Percentiles rank a stretch among this genome's conserved stretches.
phyloP scores from a whole-genome alignment of 768 basidiomycete species.

The Phaeotremella skinneri region DNA sequence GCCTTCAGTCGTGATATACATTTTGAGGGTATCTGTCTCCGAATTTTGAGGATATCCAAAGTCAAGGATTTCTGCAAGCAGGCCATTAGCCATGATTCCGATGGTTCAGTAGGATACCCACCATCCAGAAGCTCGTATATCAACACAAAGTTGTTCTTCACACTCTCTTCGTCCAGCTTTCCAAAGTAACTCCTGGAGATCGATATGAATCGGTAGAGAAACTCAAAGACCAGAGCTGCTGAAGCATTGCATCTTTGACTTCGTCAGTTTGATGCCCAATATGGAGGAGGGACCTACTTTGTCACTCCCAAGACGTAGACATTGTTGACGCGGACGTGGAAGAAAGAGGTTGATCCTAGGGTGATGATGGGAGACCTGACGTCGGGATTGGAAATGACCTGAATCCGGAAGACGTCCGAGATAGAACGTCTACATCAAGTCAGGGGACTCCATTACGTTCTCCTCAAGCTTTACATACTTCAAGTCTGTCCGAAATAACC shows the following conservation, averaged over 20 bases:
- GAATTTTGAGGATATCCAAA: slow-evolving; percentile 99
- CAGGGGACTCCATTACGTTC: slow-evolving; percentile 3
- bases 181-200: slow-evolving; percentile 96
- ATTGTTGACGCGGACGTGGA: slow-evolving; percentile 93
- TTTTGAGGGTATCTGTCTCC: slow-evolving; percentile 94
- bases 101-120: slow-evolving; percentile 53
- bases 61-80: slow-evolving; percentile 87
- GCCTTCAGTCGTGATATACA: slow-evolving; percentile 97
- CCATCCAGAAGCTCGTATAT: slow-evolving; percentile 98
- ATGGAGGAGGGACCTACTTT: slow-evolving; percentile 62
- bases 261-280: slow-evolving; percentile 1
- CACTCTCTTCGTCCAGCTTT: slow-evolving; percentile 93
- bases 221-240: slow-evolving; percentile 96
- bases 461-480: slow-evolving; percentile 61
- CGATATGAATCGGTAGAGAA: slow-evolving; percentile 90
- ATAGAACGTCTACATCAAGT: slow-evolving; percentile 72
- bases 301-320: slow-evolving; percentile 94
- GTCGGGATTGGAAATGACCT: slow-evolving; percentile 96
- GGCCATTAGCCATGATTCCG: neutral
- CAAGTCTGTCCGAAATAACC: slow-evolving; percentile 93
- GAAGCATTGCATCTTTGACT: slow-evolving; percentile 81
- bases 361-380: slow-evolving; percentile 97
- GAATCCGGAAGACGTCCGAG: slow-evolving; percentile 96
- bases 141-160: slow-evolving; percentile 98
- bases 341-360: slow-evolving; percentile 96